phyloP scores from a whole-genome alignment of 495 filamentous ascomycete species.

The Podospora fimiseda region DNA sequence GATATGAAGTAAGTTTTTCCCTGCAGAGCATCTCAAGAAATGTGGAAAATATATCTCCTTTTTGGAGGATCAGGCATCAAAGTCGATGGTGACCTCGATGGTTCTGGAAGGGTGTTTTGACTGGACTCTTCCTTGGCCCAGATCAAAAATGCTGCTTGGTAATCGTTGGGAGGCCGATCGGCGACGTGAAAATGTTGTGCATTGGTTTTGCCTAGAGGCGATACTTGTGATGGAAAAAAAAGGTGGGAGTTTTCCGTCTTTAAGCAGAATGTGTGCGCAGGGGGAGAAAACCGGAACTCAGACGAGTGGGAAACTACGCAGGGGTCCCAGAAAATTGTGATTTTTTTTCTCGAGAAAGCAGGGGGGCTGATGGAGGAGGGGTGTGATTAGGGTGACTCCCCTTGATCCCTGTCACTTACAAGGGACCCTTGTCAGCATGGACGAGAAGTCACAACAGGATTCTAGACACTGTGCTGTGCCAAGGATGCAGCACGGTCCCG shows the following conservation, averaged over 20 bases:
- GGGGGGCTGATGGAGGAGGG: conserved; percentile 16
- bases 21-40: conserved; percentile 46
- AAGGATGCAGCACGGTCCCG: not conserved
- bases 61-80: conserved; percentile 29
- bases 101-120: conserved; percentile 22
- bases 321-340: too few relatives aligned
- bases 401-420: not conserved
- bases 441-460: not conserved
- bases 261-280: too few relatives aligned
- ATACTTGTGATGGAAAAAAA: conserved; percentile 17
- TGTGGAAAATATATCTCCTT: conserved; percentile 31
- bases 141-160: conserved; percentile 10
- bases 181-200: not conserved
- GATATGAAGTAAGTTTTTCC: conserved; percentile 43
- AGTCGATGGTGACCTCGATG: conserved; percentile 26
- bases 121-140: conserved; percentile 28
- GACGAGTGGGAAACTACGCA: too few relatives aligned
- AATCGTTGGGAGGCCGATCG: conserved; percentile 13
- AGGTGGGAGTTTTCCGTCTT: conserved; percentile 16
- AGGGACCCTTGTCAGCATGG: not conserved
- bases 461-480: conserved; percentile 10
- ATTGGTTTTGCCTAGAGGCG: conserved; percentile 17
- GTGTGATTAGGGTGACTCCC: conserved; percentile 3
- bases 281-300: too few relatives aligned
- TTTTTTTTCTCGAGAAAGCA: conserved; percentile 2